These are phyloP conservation scores for Phytophthora agathidicida DNA, from an alignment of 352 stramenopile species.

Conservation along the genomic window DNA sequence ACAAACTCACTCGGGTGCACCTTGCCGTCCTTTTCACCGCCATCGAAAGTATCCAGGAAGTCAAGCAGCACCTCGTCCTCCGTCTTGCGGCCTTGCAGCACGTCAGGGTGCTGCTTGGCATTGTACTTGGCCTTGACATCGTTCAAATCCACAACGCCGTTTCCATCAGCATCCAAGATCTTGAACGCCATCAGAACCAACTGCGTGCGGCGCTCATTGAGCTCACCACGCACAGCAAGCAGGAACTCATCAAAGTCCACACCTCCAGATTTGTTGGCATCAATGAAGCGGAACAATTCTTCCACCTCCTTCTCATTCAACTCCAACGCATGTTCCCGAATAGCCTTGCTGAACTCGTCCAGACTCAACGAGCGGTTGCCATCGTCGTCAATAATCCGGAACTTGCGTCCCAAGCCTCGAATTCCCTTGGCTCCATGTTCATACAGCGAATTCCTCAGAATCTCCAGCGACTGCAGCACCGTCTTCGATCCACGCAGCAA, in stretches of 20 bases:
- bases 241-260: slow-evolving; percentile 91
- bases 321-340: slow-evolving; percentile 69
- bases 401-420: slow-evolving; percentile 78
- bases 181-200: slow-evolving; percentile 83
- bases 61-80: slow-evolving; percentile 78
- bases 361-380: slow-evolving; percentile 78
- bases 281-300: slow-evolving; percentile 87
- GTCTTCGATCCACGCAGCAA: slow-evolving; percentile 62
- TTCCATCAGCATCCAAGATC: slow-evolving; percentile 75
- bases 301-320: slow-evolving; percentile 59
- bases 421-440: slow-evolving; percentile 80
- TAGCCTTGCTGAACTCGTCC: slow-evolving; percentile 80
- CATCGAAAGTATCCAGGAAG: slow-evolving; percentile 89
- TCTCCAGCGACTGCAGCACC: slow-evolving; percentile 66
- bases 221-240: slow-evolving; percentile 65
- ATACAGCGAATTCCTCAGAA: slow-evolving; percentile 75
- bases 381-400: slow-evolving; percentile 91
- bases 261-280: slow-evolving; percentile 76
- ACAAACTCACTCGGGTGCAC: slow-evolving; percentile 87
- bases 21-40: slow-evolving; percentile 87
- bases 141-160: slow-evolving; percentile 74
- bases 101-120: slow-evolving; percentile 84
- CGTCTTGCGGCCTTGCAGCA: slow-evolving; percentile 75
- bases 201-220: slow-evolving; percentile 78
- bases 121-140: slow-evolving; percentile 84